phyloP scores from a whole-genome alignment of 2,329 filamentous ascomycete species.

The Cladosporium sp. region DNA sequence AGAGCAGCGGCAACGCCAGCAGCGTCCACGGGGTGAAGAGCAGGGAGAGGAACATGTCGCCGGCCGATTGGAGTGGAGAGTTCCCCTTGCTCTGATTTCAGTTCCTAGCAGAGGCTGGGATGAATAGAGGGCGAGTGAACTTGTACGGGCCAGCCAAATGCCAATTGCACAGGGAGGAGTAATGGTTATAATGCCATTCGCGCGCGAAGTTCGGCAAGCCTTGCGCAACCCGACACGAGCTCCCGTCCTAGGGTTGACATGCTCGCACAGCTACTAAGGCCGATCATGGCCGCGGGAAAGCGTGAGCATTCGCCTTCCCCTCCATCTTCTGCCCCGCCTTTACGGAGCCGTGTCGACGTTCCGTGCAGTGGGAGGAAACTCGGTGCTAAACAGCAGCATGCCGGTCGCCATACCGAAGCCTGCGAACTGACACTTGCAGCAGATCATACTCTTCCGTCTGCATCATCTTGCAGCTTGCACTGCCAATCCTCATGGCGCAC shows the following conservation, averaged over 20 bases:
- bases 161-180: not conserved
- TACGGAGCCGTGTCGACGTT: not conserved
- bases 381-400: slow-evolving; percentile 1
- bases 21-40: slow-evolving; percentile 45
- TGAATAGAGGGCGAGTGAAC: not conserved
- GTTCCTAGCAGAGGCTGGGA: not conserved
- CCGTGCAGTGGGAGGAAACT: not conserved
- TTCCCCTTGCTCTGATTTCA: not conserved
- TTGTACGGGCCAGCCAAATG: too few relatives aligned
- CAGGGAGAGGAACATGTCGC: slow-evolving; percentile 38
- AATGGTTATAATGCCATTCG: slow-evolving; percentile 11
- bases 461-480: not conserved
- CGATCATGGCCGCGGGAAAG: not conserved
- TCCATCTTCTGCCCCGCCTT: not conserved
- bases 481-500: not conserved
- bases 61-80: not conserved
- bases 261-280: not conserved
- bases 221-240: not conserved
- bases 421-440: not conserved
- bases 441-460: not conserved
- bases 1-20: slow-evolving; percentile 48
- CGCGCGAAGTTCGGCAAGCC: slow-evolving; percentile 7
- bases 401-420: not conserved
- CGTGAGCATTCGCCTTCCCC: not conserved
- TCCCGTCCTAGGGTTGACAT: not conserved